Base-by-base conservation (phyloP, 2,329 filamentous ascomycete genomes). In the Cadophora sp. region DNA sequence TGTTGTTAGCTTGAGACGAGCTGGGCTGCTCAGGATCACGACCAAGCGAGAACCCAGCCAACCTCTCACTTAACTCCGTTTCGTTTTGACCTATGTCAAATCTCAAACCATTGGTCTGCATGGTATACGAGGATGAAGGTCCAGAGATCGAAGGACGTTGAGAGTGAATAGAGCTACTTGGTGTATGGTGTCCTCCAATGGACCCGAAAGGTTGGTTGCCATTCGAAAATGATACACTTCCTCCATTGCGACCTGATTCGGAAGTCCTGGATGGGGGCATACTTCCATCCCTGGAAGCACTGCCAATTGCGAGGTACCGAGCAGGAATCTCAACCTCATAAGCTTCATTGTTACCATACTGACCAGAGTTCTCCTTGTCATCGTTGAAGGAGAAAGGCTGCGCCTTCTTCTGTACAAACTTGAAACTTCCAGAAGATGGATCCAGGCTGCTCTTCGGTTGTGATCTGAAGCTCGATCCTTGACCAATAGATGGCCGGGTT, bases 211-310 rank as follows among this genome's bases (percentile, higher is more conserved):
- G 59, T 22, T 55, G 62, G 48, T 71, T 71, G 29, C 64, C 53
- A 58, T 71, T 74, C 9, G 67, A 72, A 59, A 75, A 75, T 8
- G 71, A 56, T 34, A 73, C 66, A 31, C 65, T 68, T 43, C 65
- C 70, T 24, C 68, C 67, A 66, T 73, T 75, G 31, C 76, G 66
- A 11, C 79, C 83, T n/a, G 79, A 77, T 55, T 86, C 83, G 4
- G 83, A 81, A 65, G 87, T 84, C 59, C 85, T 83, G 43, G 87
- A 88, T 1, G 87, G 83, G 55, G 87, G 86, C 58, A 87, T 79
- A 76, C 83, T 87, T 51, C 81, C 79, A 67, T 88, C 87, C 68
- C 86, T 82, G n/a, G 86, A 84, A 3, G 80, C 77, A 22, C 81
- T 79, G 59, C 83, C 83, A 19, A 81, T 75, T 40, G 76, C 79